phyloP scores from a whole-genome alignment of 805 yeast species.

The Teunomyces lycoperdinae region DNA sequence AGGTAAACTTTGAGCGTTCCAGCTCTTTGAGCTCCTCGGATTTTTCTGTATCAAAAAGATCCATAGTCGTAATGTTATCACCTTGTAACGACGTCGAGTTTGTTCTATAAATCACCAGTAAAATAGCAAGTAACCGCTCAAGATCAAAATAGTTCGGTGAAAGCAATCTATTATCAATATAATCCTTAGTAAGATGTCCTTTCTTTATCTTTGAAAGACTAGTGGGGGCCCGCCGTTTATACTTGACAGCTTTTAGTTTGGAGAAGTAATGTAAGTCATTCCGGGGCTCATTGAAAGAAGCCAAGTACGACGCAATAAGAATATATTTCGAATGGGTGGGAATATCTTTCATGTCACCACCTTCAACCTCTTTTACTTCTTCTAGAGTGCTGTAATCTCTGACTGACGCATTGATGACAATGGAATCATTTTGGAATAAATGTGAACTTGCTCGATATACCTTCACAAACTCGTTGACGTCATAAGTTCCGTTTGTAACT shows the following conservation, averaged over 20 bases:
- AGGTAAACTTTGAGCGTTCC: constrained; percentile 34
- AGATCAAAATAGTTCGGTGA: constrained; percentile 74
- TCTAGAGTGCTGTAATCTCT: constrained; percentile 23
- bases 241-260: constrained; percentile 40
- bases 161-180: constrained; percentile 57
- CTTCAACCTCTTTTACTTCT: constrained; percentile 18
- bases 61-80: constrained; percentile 16
- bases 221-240: constrained; percentile 36
- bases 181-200: constrained; percentile 32
- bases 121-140: constrained; percentile 77
- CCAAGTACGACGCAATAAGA: constrained; percentile 78
- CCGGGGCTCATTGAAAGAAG: constrained; percentile 71
- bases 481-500: constrained; percentile 17
- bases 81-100: constrained; percentile 30
- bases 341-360: constrained; percentile 40
- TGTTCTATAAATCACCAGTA: constrained; percentile 62
- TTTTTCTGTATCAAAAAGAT: constrained; percentile 31
- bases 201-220: constrained; percentile 13
- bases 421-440: constrained; percentile 27
- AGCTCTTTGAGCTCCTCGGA: constrained; percentile 29
- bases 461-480: constrained; percentile 29
- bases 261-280: constrained; percentile 72
- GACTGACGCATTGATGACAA: constrained; percentile 29
- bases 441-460: constrained; percentile 31
- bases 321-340: constrained; percentile 64